Evolutionary conservation across 306 rosid genomes (phyloP), one percentile per base, ranked within the genome.

Genomic region (Vigna nakashimae): DNA sequence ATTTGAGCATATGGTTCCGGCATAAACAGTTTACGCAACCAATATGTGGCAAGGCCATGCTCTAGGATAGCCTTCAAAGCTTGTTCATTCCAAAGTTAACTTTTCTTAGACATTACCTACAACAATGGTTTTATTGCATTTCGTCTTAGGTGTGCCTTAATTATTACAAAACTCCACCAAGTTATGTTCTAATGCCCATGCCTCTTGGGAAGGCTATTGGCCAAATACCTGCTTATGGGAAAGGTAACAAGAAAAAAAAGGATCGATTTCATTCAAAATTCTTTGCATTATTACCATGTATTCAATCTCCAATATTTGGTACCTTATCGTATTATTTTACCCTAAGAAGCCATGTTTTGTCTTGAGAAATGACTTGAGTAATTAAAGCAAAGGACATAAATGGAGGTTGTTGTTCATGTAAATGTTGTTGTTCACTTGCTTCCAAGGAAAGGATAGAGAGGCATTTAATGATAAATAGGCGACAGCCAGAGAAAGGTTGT

Each of bases 291-390:
- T 71, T 52, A 9, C 64, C 51, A 60, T 75, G 12, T 65, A 30
- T 38, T 71, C 1, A 67, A 67, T 66, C 64, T 59, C 63, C 56
- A 43, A 42, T 56, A 86, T 69, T 58, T 28, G 71, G 80, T 78
- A 65, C 63, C 73, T 75, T 45, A 86, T 80, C 81, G 69, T 38
- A 34, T 65, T 75, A 56, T 13, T 57, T 55, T 74, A 64, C 80
- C 15, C 65, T 43, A 79, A 76, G 49, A 82, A 78, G 76, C 42
- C 43, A 84, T 75, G 56, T 76, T 64, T 77, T 81, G 82, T 69
- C 59, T 45, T 58, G 71, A 70, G 65, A 83, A 81, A 82, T 51
- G 38, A 70, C 65, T 77, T 65, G 43, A 36, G 52, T 67, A 15
- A 68, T 58, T 50, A 75, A 81, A 58, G 80, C 20, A 40, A 69